Percentiles rank a stretch among this genome's conserved stretches.
These are phyloP conservation scores for Clonostachys chloroleuca DNA, from an alignment of 2,329 filamentous ascomycete genomes.

Conservation along the genomic window DNA sequence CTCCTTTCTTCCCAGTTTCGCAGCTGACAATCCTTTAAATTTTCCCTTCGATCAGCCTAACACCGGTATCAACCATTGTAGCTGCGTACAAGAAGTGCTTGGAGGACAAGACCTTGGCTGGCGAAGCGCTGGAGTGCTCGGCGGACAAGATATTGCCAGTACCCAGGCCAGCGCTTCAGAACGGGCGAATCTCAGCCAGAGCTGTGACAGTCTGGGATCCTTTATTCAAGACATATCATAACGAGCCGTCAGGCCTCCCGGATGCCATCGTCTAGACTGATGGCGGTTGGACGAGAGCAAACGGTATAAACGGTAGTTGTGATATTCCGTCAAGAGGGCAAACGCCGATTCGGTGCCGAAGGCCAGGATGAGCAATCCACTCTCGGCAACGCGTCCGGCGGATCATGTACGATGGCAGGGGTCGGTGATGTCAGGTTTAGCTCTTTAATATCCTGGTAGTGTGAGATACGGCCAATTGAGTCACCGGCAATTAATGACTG, in stretches of 20 bases:
- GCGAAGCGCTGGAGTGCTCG: slow-evolving; percentile 38
- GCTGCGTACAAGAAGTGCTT: slow-evolving; percentile 38
- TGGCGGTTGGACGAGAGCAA: too few species aligned
- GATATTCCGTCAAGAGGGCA: too few species aligned
- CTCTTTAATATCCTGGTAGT: too few species aligned
- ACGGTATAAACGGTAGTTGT: too few species aligned
- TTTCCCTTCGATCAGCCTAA: slow-evolving; percentile 17
- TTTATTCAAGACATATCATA: slow-evolving; percentile 36
- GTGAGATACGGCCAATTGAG: too few species aligned
- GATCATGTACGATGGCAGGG: too few species aligned
- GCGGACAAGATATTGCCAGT: slow-evolving; percentile 22
- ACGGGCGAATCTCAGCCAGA: slow-evolving; percentile 33
- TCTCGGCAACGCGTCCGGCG: too few species aligned
- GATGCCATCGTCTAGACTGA: slow-evolving; percentile 22
- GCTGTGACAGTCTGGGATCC: slow-evolving; percentile 42
- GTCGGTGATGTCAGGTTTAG: too few species aligned
- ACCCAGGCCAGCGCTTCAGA: slow-evolving; percentile 21
- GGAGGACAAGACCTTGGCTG: slow-evolving; percentile 32
- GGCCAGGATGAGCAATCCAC: too few species aligned
- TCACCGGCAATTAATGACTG: too few species aligned
- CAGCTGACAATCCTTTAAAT: background rate
- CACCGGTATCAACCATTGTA: slow-evolving; percentile 36
- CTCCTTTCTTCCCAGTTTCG: background rate
- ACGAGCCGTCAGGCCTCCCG: slow-evolving; percentile 31
- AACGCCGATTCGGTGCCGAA: too few species aligned